These are phyloP conservation scores for Suillus placidus DNA, from an alignment of 768 basidiomycete genomes.

Conservation along the genomic window DNA sequence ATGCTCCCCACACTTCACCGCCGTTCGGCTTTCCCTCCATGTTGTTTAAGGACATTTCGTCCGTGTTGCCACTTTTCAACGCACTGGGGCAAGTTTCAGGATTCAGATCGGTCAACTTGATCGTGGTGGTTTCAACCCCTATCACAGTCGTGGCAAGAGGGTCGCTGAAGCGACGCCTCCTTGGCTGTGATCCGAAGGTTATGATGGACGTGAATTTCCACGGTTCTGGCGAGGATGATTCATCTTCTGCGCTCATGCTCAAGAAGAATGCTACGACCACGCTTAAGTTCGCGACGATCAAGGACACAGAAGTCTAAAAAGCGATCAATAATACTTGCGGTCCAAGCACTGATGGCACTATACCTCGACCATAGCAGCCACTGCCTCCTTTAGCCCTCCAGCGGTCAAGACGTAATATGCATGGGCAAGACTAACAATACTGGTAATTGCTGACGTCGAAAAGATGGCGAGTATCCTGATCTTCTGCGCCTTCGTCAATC, in stretches of 20 bases:
- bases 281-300: background rate
- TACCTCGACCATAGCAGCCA: background rate
- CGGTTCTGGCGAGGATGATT: background rate
- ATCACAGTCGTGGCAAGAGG: background rate
- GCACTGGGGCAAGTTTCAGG: background rate
- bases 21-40: background rate
- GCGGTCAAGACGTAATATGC: conserved; percentile 33
- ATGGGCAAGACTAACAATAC: conserved; percentile 46
- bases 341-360: background rate
- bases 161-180: background rate
- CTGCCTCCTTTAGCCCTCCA: background rate
- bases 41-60: background rate
- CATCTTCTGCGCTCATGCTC: background rate
- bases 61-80: background rate
- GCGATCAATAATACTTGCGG: background rate
- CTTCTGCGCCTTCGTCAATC: conserved; percentile 41
- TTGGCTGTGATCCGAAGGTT: background rate
- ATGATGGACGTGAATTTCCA: background rate
- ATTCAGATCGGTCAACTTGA: background rate
- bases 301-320: background rate
- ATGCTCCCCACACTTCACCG: background rate
- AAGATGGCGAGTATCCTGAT: conserved; percentile 49
- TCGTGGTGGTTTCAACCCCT: background rate
- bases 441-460: conserved; percentile 56
- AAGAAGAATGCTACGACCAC: background rate